Percentiles rank a stretch among this genome's conserved stretches.
Conservation (phyloP, 1,284 basidiomycete species). For the Ustilago curta region DNA sequence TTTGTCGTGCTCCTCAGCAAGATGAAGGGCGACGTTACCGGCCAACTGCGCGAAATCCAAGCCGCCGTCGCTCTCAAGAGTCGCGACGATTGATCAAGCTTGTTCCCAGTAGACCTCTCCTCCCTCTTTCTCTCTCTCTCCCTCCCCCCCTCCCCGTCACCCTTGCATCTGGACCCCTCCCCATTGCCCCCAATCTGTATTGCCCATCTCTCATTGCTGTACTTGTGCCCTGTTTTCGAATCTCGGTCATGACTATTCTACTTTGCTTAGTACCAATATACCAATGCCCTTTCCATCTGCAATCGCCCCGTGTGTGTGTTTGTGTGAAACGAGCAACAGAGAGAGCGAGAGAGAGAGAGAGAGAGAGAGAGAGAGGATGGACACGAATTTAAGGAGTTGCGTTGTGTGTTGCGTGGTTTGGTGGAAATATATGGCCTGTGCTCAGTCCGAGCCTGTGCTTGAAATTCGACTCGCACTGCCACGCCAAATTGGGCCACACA, state of each 20-base stretch:
- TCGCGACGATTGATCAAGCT: constrained; percentile 39
- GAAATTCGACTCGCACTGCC: constrained; percentile 9
- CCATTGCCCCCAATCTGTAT: constrained; percentile 1
- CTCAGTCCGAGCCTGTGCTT: background rate
- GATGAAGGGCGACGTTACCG: constrained; percentile 54
- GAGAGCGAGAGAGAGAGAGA: no score
- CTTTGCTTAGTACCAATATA: constrained; percentile 4
- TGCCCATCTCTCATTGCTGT: background rate
- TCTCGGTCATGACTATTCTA: background rate
- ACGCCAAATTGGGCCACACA: background rate
- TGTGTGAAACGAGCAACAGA: background rate
- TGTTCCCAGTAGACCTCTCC: background rate
- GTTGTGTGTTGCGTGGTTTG: no score
- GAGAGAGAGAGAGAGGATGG: no score
- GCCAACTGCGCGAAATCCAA: constrained; percentile 48
- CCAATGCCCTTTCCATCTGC: constrained; percentile 1
- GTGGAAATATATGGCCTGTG: constrained; percentile 5
- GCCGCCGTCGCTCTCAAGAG: constrained; percentile 53
- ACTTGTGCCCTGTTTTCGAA: background rate
- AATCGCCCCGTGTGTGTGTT: background rate
- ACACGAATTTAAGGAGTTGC: no score
- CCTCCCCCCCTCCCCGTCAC: background rate
- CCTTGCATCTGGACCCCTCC: background rate
- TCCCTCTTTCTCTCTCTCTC: no score
- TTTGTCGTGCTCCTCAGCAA: constrained; percentile 53